Evolutionary conservation across 352 stramenopile species (phyloP), one percentile per base, ranked within the genome.

Genomic region (Peronospora tabacina): DNA sequence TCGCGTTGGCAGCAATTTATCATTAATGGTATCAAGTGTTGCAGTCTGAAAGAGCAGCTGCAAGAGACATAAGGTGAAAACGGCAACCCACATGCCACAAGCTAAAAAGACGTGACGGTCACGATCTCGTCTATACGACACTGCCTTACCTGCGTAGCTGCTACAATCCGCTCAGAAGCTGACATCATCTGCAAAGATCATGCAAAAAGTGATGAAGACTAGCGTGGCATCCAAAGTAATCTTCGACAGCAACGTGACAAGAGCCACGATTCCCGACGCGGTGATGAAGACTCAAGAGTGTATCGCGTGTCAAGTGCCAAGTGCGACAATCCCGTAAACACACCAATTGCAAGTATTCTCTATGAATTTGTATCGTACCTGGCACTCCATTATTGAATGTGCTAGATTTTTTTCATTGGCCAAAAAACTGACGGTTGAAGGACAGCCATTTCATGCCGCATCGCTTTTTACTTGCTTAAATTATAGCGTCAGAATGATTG

Each of bases 351-450:
- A 29, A 53, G 52, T 28, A 61, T 87, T 58, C 55, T 87, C 24
- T 87, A 83, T 51, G 75, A 87, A 56, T 82, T 81, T 61, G 72
- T 82, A 35, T 53, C 85, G 58, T 87, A 64, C 55, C 33, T 50
- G 45, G 37, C 32, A 42, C 13, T 10, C 28, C 28, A 33, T n/a
- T 8, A 33, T 36, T 15, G 1, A 36, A 36, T 15, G 33, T 2
- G 33, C 33, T 9, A 38, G n/a, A 9, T 38, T 38, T n/a, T n/a
- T n/a, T 16, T 38, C 33, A 38, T 38, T 38, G 33, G 33, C 12
- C 17, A 16, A 38, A 38, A 38, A n/a, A 26, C 4, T 26, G 3
- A 5, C 22, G 22, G 22, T 26, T 5, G 22, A 26, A 26, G 22
- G 22, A 26, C 22, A 26, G 22, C 22, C 22, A 26, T 26, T 22